Base-by-base conservation (phyloP, 116 monocot genomes). In the Thalassia testudinum region DNA sequence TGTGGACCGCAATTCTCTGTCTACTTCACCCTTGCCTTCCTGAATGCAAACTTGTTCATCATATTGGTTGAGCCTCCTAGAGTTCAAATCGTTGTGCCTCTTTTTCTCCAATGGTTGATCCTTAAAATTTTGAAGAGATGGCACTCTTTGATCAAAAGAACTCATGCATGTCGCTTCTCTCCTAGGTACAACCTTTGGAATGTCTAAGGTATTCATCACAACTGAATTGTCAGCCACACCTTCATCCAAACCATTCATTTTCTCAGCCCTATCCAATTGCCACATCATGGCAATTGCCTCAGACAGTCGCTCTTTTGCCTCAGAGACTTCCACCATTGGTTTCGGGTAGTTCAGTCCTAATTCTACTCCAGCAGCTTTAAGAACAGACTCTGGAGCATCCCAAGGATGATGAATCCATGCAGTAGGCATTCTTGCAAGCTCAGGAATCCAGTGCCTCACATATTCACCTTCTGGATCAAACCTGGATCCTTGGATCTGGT, bases 381-480 rank as follows among this genome's bases (percentile, higher is more conserved):
- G 78, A 2, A 81, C 70, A 37, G 70, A 73, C 20, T 26, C 69
- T 17, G 91, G 85, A 27, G 85, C 84, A 78, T 81, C 71, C 91
- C 85, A 81, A 47, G 91, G 91, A 76, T 78, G 76, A 59, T 91
- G 91, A 43, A 91, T 79, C 91, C 91, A 91, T 56, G 85, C 60
- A 1, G 81, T 76, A 3, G 91, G 91, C 76, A 91, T 61, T 38
- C 91, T 66, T 45, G 85, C 81, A 27, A 91, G 81, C 73, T 85
- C 91, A 24, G 91, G 85, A 62, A 91, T 65, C 91, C 91, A 91
- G 54, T 52, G 75, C 70, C 91, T 81, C 4, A 85, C 76, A 56
- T 85, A 85, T 43, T 74, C 73, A 23, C 91, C 91, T 18, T 78
- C 66, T 28, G 85, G 91, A 69, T 91, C 91, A 56, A 66, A 81